phyloP scores from a whole-genome alignment of 805 yeast species.

The Metschnikowia orientalis region DNA sequence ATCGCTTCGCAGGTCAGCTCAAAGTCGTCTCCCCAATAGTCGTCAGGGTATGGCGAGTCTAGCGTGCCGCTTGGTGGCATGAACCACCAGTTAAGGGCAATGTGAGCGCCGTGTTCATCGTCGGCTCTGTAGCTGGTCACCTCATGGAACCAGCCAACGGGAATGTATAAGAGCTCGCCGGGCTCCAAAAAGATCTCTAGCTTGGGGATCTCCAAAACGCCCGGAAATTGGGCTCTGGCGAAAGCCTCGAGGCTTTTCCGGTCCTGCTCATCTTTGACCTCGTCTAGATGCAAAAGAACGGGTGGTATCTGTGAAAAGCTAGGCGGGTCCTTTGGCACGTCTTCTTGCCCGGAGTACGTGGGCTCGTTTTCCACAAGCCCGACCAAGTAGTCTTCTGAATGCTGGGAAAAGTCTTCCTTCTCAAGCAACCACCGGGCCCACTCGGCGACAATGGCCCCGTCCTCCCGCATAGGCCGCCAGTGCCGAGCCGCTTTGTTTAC shows the following conservation, averaged over 20 bases:
- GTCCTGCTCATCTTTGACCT: constrained; percentile 31
- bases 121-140: constrained; percentile 57
- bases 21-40: constrained; percentile 53
- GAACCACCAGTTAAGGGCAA: constrained; percentile 74
- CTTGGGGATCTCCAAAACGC: constrained; percentile 38
- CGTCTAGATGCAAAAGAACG: constrained; percentile 54
- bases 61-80: constrained; percentile 51
- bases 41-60: constrained; percentile 40
- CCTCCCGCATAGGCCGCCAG: constrained; percentile 62
- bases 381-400: constrained; percentile 7
- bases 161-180: constrained; percentile 66
- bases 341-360: constrained; percentile 2
- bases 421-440: constrained; percentile 42
- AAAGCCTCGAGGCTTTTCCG: constrained; percentile 28
- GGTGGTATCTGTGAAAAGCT: constrained; percentile 67
- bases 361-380: constrained; percentile 11
- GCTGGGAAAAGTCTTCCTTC: constrained; percentile 16
- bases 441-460: constrained; percentile 55
- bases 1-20: constrained; percentile 36
- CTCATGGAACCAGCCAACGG: constrained; percentile 82
- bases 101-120: constrained; percentile 37
- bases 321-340: constrained; percentile 50
- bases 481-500: constrained; percentile 49
- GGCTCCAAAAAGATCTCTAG: constrained; percentile 48
- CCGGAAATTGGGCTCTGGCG: constrained; percentile 46